Percentiles rank a stretch among this genome's conserved stretches.
Evolutionary conservation across 2,329 filamentous ascomycete species (phyloP).

Genomic region (Neurospora crassa): DNA sequence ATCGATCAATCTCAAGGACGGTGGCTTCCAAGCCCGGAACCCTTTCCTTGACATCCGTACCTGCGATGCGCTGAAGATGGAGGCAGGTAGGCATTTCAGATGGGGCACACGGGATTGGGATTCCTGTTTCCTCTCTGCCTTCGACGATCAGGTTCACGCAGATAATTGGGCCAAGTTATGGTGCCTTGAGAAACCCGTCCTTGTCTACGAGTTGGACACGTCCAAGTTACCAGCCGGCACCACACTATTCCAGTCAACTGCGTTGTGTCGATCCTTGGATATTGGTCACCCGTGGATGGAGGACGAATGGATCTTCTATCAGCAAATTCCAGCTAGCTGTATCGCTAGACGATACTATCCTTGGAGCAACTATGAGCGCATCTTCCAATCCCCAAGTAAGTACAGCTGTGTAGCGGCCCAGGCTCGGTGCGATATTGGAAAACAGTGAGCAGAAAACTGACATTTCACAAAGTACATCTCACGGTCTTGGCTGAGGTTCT

Average conservation of each 20-base stretch:
- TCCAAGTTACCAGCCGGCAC: not conserved
- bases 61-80: not conserved
- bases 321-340: not conserved
- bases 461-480: accelerated
- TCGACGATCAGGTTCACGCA: not conserved
- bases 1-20: not conserved
- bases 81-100: not conserved
- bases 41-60: not conserved
- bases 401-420: not conserved
- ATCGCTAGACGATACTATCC: not conserved
- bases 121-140: not conserved
- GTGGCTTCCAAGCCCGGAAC: not conserved
- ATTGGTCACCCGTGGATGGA: not conserved
- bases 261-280: not conserved
- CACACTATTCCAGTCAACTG: not conserved
- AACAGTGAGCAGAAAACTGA: not conserved
- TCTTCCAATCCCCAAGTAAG: not conserved
- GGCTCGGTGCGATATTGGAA: not conserved
- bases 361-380: not conserved
- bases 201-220: not conserved
- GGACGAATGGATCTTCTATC: not conserved
- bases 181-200: not conserved
- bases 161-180: not conserved
- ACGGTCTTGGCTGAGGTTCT: not conserved
- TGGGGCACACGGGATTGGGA: not conserved